Evolutionary conservation across 148 eudicot genomes (phyloP), one percentile per base, ranked within the genome.

Genomic region (Persicaria tinctoria): DNA sequence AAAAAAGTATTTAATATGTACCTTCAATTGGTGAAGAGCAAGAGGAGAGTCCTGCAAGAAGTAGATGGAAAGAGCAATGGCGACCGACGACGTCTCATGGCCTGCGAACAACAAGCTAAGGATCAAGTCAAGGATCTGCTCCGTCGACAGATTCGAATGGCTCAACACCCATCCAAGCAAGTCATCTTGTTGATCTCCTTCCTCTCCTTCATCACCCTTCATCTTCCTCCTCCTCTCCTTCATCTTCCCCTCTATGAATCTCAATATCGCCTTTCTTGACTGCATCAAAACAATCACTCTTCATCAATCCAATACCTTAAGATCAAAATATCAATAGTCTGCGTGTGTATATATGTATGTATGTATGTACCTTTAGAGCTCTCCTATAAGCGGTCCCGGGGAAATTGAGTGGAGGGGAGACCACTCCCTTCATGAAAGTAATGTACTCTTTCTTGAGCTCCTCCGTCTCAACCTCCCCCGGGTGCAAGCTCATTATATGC

Each of bases 361-460:
- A 32, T 32, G 2, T 32, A 32, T 50, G 4, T 75, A 68, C 98
- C 91, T 88, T 82, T 56, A 94, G 68, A 71, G 98, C 98, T 73
- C 85, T 94, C 75, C 98, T 84, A 79, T 94, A 94, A 11, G 96
- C 86, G 77, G 96, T 94, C 70, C 98, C 98, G n/a, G 98, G 98
- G 18, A 94, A 87, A 81, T 94, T 91, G 38, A 94, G 32, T 75
- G 98, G 98, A 81, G 91, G 85, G 74, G 98, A 94, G 11, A 94
- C 85, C 46, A 94, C 98, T 68, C 98, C 98, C 85, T 94, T 91
- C 98, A 94, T 94, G 81, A 94, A 94, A 78, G 95, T 91, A 73
- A 94, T 89, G 77, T 94, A 94, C 81, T 94, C 98, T 75, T 83
- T 86, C 78, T 94, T 94, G 44, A 94, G 90, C 77, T 86, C 76